Evolutionary conservation across 2,329 filamentous ascomycete species (phyloP).

Genomic region (Aspergillus pseudoglaucus): DNA sequence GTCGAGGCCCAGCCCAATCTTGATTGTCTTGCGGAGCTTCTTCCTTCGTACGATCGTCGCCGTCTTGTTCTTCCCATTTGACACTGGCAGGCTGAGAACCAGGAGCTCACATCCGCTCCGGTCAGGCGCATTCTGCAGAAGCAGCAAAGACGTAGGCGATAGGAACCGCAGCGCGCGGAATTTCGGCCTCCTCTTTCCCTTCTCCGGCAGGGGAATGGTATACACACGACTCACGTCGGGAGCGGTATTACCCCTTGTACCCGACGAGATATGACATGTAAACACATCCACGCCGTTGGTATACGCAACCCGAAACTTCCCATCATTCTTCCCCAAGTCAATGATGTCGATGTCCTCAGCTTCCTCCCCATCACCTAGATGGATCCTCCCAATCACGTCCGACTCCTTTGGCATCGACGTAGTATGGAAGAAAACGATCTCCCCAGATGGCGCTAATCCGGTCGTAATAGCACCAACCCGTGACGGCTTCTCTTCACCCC

Average conservation of each 20-base stretch:
- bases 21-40: constrained; percentile 60
- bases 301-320: constrained; percentile 65
- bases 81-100: constrained; percentile 35
- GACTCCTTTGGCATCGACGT: constrained; percentile 46
- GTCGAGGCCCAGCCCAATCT: constrained; percentile 71
- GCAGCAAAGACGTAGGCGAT: constrained; percentile 46
- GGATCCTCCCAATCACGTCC: constrained; percentile 51
- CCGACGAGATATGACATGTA: constrained; percentile 53
- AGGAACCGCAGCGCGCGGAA: constrained; percentile 53
- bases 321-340: constrained; percentile 16
- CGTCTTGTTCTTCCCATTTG: constrained; percentile 17
- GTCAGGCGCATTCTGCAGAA: constrained; percentile 51
- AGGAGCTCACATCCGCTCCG: constrained; percentile 51
- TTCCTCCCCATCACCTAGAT: constrained; percentile 46
- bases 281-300: constrained; percentile 71
- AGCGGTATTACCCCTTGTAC: constrained; percentile 38
- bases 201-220: constrained; percentile 35
- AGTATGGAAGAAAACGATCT: constrained; percentile 74
- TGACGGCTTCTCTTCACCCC: constrained; percentile 43
- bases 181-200: constrained; percentile 40
- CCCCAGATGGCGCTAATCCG: constrained; percentile 65
- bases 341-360: constrained; percentile 42
- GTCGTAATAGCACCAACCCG: constrained; percentile 74
- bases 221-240: constrained; percentile 32
- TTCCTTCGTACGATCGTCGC: constrained; percentile 46